These are phyloP conservation scores for Barbarea vulgaris DNA, from an alignment of 345 rosid genomes.

Conservation along the genomic window DNA sequence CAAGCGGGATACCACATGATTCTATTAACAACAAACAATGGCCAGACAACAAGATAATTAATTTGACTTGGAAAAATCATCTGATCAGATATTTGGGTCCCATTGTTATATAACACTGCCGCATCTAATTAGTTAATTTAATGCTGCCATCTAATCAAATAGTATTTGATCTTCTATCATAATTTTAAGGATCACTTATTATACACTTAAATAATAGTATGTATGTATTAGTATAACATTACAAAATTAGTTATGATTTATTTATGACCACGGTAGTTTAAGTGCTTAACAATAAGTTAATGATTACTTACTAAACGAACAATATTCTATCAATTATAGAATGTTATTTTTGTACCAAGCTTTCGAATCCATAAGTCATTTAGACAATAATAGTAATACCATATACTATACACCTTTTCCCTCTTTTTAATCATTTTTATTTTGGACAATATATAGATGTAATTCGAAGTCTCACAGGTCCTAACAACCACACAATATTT, in stretches of 20 bases:
- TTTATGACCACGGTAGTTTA: neutral
- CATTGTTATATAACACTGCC: neutral
- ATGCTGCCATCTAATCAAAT: conserved; percentile 4
- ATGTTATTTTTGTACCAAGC: neutral
- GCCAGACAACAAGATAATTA: neutral
- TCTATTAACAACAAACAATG: conserved; percentile 12
- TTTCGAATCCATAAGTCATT: neutral
- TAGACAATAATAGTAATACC: neutral
- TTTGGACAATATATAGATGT: neutral
- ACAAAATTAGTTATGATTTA: too few species aligned
- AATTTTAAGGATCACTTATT: neutral
- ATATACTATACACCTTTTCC: neutral
- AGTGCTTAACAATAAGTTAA: neutral
- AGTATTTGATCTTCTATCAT: conserved; percentile 5
- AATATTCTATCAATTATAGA: conserved; percentile 6
- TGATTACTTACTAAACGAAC: neutral
- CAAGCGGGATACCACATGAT: conserved; percentile 22
- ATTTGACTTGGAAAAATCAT: conserved; percentile 8
- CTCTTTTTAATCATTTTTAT: neutral
- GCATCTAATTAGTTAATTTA: conserved; percentile 14
- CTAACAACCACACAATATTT: conserved; percentile 3
- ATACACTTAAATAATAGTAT: neutral
- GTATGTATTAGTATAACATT: neutral
- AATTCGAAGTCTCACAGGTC: conserved; percentile 15
- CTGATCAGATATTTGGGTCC: conserved; percentile 27